These are phyloP conservation scores for Aspergillus felis DNA, from an alignment of 2,329 filamentous ascomycete genomes.

Conservation along the genomic window DNA sequence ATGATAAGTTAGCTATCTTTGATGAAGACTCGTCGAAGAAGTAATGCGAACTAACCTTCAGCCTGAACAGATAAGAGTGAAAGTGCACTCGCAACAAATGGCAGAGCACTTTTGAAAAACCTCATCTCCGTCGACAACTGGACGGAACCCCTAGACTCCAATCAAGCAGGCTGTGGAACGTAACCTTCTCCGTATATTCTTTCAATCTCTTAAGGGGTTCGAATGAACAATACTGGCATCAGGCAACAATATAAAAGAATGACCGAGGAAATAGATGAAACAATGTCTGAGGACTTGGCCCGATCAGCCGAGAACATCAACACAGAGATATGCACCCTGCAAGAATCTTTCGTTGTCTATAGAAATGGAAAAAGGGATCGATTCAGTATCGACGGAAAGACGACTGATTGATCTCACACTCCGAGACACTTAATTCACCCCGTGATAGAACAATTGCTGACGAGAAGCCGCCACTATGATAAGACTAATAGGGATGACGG, in stretches of 20 bases:
- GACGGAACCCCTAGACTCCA: slow-evolving; percentile 3
- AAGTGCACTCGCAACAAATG: slow-evolving; percentile 23
- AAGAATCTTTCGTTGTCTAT: background rate
- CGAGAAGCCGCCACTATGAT: background rate
- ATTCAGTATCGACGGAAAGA: background rate
- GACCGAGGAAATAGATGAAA: background rate
- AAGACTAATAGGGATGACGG: background rate
- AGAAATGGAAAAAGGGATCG: background rate
- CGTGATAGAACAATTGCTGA: background rate
- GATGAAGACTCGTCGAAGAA: background rate
- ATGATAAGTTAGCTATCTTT: background rate
- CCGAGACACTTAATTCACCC: background rate
- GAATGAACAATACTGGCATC: slow-evolving; percentile 10
- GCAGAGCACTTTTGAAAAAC: slow-evolving; percentile 21
- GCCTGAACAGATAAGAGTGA: slow-evolving; percentile 18
- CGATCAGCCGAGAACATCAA: background rate
- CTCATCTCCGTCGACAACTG: slow-evolving; percentile 21
- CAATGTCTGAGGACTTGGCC: slow-evolving; percentile 2
- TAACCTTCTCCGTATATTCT: background rate
- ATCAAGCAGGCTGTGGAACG: background rate
- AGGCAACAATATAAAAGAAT: slow-evolving; percentile 17
- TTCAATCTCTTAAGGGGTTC: background rate
- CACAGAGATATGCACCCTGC: background rate
- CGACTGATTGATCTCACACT: background rate
- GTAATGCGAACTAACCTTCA: slow-evolving; percentile 10